phyloP scores from a whole-genome alignment of 1,284 basidiomycete genomes.

The Leccinum griseonigrum region DNA sequence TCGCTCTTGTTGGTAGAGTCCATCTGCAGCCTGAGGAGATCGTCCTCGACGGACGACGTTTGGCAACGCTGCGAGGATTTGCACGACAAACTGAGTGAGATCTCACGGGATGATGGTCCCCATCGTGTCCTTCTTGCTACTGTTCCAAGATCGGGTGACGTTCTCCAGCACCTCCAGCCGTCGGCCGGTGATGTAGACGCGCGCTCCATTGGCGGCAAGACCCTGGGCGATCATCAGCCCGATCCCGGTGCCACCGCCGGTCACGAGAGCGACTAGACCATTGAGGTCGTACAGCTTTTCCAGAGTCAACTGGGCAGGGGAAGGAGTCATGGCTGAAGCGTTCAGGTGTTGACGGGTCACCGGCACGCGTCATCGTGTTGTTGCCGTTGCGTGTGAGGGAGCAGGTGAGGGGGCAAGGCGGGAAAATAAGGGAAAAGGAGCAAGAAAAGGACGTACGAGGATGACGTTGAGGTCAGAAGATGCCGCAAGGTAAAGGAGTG shows the following conservation, averaged over 20 bases:
- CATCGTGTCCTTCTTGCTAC: slow-evolving; percentile 35
- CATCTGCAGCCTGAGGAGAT: slow-evolving; percentile 52
- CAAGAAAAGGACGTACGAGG: too few species aligned
- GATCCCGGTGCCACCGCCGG: slow-evolving; percentile 81
- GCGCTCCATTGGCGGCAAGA: slow-evolving; percentile 74
- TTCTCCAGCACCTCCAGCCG: slow-evolving; percentile 62
- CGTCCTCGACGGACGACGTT: neutral
- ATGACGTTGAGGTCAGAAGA: too few species aligned
- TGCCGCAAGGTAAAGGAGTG: too few species aligned
- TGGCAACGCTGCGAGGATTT: slow-evolving; percentile 1
- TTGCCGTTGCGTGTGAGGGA: too few species aligned
- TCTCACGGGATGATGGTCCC: slow-evolving; percentile 59
- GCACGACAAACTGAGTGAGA: slow-evolving; percentile 9
- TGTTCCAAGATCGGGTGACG: slow-evolving; percentile 47
- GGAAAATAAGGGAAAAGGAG: too few species aligned
- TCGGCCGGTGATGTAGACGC: slow-evolving; percentile 77
- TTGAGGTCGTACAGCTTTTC: slow-evolving; percentile 55
- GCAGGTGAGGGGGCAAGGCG: too few species aligned
- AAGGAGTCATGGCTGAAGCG: slow-evolving; percentile 20
- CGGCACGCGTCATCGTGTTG: too few species aligned
- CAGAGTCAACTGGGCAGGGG: slow-evolving; percentile 24
- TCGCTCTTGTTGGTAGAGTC: slow-evolving; percentile 71
- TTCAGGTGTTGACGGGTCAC: neutral
- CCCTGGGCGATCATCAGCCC: slow-evolving; percentile 74
- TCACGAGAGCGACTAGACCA: slow-evolving; percentile 68